Evolutionary conservation across 192 early-diverging fungal species (phyloP).

Genomic region (Blastocladiella britannica): DNA sequence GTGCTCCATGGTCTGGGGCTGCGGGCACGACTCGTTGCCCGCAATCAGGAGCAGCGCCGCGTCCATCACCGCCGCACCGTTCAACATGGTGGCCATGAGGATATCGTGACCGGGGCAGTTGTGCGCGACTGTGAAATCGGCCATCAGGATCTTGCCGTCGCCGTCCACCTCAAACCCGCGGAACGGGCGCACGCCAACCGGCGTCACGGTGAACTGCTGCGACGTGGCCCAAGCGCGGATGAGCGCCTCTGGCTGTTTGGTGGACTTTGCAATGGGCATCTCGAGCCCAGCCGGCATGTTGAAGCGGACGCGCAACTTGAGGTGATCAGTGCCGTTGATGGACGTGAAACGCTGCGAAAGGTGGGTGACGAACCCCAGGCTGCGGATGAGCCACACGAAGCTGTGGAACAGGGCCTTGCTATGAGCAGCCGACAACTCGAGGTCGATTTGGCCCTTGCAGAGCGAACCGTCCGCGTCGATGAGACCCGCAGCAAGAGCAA

Average conservation of each 20-base stretch:
- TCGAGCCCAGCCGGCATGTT: constrained; percentile 1
- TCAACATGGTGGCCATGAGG: constrained; percentile 98
- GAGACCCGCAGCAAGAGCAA: constrained; percentile 10
- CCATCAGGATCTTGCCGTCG: constrained; percentile 13
- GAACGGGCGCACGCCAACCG: constrained; percentile 7
- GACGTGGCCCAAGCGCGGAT: constrained; percentile 4
- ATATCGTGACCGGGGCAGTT: constrained; percentile 99
- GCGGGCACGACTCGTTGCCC: constrained; percentile 94
- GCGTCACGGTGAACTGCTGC: constrained; percentile 7
- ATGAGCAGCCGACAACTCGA: background rate
- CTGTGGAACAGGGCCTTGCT: constrained; percentile 4
- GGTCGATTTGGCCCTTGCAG: constrained; percentile 8
- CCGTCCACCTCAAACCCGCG: constrained; percentile 14
- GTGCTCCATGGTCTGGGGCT: constrained; percentile 97
- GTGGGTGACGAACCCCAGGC: constrained; percentile 12
- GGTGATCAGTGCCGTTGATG: no score
- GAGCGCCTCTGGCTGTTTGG: constrained; percentile 1
- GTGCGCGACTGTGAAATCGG: no score
- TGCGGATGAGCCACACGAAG: constrained; percentile 15
- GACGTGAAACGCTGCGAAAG: background rate
- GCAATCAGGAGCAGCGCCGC: constrained; percentile 92
- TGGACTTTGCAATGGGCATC: constrained; percentile 7
- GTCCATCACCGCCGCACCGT: constrained; percentile 98
- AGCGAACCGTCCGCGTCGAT: constrained; percentile 8
- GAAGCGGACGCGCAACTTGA: constrained; percentile 4